phyloP scores from a whole-genome alignment of 2,329 filamentous ascomycete genomes.

The Sarocladium brachiariae region DNA sequence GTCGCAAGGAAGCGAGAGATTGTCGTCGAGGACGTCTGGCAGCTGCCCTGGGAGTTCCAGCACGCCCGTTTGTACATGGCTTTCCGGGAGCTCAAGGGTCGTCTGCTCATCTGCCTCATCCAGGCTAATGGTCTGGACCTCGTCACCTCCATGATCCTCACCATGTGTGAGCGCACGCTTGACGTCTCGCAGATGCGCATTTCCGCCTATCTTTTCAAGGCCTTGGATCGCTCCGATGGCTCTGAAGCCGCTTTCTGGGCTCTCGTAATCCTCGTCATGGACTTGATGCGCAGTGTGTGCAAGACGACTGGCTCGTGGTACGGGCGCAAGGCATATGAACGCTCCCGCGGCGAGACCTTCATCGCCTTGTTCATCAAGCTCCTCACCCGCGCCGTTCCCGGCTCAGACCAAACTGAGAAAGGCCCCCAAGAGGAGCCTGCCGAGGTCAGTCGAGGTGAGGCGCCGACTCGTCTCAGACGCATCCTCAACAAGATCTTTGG shows the following conservation, averaged over 20 bases:
- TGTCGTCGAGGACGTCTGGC: constrained; percentile 75
- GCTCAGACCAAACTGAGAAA: constrained; percentile 31
- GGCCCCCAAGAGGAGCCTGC: constrained; percentile 17
- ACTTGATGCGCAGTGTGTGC: constrained; percentile 25
- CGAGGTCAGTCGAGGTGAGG: not conserved
- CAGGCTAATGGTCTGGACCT: constrained; percentile 76
- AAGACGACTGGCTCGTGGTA: constrained; percentile 59
- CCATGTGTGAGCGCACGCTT: constrained; percentile 41
- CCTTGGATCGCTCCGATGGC: constrained; percentile 23
- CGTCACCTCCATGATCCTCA: constrained; percentile 57
- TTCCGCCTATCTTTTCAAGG: constrained; percentile 28
- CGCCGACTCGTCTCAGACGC: constrained; percentile 17
- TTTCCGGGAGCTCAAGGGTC: constrained; percentile 67
- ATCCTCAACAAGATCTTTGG: constrained; percentile 40
- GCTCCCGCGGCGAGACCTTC: constrained; percentile 65
- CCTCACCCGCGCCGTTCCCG: constrained; percentile 29
- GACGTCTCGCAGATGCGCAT: constrained; percentile 32
- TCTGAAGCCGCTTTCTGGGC: constrained; percentile 30
- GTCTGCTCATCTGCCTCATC: constrained; percentile 62
- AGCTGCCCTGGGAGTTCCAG: constrained; percentile 72
- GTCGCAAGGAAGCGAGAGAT: constrained; percentile 59
- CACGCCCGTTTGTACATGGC: constrained; percentile 66
- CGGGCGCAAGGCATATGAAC: constrained; percentile 74
- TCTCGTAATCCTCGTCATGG: constrained; percentile 27
- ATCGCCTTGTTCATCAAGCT: constrained; percentile 32